Percentiles rank a stretch among this genome's conserved stretches.
phyloP scores from a whole-genome alignment of 306 rosid genomes.

The Datisca glomerata region DNA sequence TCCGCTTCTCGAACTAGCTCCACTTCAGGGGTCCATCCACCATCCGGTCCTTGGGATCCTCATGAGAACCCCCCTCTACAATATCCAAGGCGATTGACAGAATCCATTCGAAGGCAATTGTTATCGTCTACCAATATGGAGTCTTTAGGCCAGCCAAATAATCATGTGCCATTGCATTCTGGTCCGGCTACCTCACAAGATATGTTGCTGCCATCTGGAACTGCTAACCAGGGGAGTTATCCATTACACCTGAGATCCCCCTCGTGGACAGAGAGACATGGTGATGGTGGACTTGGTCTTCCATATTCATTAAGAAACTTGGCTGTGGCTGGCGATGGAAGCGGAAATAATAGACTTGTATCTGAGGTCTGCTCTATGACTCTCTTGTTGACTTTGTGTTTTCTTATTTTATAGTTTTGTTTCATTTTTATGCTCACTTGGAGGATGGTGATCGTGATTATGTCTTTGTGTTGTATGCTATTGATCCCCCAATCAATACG shows the following conservation, averaged over 20 bases:
- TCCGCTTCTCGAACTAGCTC: conserved; percentile 44
- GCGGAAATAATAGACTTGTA: conserved; percentile 67
- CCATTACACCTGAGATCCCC: conserved; percentile 45
- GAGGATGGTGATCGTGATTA: no score
- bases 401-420: background rate
- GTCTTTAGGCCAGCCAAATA: conserved; percentile 44
- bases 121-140: conserved; percentile 52
- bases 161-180: conserved; percentile 36
- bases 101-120: conserved; percentile 63
- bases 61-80: conserved; percentile 54
- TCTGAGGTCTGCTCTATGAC: conserved; percentile 66
- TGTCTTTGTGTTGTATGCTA: background rate
- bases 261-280: conserved; percentile 67
- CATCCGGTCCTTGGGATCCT: conserved; percentile 61
- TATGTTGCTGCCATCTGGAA: conserved; percentile 37
- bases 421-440: background rate
- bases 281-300: conserved; percentile 50
- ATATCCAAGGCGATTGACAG: conserved; percentile 67
- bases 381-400: conserved; percentile 6
- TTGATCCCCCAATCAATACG: no score
- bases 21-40: conserved; percentile 39
- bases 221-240: conserved; percentile 30
- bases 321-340: conserved; percentile 66
- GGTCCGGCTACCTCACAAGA: conserved; percentile 49
- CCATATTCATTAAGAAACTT: conserved; percentile 63